Evolutionary conservation across 139 green algal genomes (phyloP).

Genomic region (Chlorella sp.): DNA sequence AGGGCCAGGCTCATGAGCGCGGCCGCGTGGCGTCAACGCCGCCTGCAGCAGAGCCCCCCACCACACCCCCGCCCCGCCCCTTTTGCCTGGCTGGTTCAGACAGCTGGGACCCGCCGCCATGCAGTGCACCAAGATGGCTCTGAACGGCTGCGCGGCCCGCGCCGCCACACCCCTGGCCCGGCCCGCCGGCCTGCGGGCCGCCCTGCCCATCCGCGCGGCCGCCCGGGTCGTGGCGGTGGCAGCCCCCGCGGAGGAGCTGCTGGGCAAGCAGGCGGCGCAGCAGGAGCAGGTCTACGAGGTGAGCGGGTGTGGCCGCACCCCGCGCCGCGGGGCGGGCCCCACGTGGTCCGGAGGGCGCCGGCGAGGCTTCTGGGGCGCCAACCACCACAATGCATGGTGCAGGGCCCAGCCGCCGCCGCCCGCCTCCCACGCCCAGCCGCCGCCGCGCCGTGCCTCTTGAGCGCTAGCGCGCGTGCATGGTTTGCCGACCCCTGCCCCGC

Average conservation of each 20-base stretch:
- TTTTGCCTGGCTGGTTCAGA: not conserved
- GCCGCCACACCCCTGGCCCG: too few species aligned
- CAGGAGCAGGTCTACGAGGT: conserved; percentile 16
- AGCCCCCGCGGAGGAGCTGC: conserved; percentile 21
- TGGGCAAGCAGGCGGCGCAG: not conserved
- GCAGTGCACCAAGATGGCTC: not conserved
- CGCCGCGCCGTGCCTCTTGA: not conserved
- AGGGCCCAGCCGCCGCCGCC: not conserved
- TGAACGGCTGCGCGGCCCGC: not conserved
- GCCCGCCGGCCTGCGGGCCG: not conserved
- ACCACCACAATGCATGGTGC: too few species aligned
- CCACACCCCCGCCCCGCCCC: not conserved
- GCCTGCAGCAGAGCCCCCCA: too few species aligned
- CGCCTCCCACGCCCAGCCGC: not conserved
- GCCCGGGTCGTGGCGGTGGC: not conserved
- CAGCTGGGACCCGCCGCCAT: not conserved
- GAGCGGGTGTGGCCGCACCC: not conserved
- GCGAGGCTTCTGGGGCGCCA: too few species aligned
- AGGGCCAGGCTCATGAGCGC: too few species aligned
- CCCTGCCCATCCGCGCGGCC: conserved; percentile 3
- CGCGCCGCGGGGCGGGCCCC: too few species aligned
- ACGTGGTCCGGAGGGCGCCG: too few species aligned
- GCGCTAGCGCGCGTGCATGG: not conserved
- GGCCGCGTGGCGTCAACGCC: too few species aligned
- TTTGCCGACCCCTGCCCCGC: not conserved